Evolutionary conservation across 192 early-diverging fungal species (phyloP).

Genomic region (Glomus cerebriforme): DNA sequence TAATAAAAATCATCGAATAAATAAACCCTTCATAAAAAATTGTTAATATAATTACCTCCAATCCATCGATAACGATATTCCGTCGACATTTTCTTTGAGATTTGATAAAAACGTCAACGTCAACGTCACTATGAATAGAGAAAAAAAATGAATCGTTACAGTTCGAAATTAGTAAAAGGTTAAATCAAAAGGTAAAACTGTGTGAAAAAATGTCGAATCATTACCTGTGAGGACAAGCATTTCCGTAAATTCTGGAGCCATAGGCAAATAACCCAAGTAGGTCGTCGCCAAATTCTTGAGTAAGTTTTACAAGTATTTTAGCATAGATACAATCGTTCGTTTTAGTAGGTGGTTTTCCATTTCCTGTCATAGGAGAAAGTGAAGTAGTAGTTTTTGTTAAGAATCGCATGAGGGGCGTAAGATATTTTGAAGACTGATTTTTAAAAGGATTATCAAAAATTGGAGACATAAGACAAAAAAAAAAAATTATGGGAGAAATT

Average conservation of each 20-base stretch:
- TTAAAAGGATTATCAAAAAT: slow-evolving; percentile 11
- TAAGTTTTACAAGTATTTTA: slow-evolving; percentile 10
- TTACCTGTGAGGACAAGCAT: slow-evolving; percentile 29
- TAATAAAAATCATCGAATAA: background rate
- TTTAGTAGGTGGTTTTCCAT: background rate
- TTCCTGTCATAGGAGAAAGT: background rate
- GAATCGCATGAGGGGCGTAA: background rate
- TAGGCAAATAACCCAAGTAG: slow-evolving; percentile 23
- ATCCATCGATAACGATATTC: slow-evolving; percentile 24
- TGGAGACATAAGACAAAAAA: background rate
- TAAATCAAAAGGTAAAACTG: background rate
- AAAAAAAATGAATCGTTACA: background rate
- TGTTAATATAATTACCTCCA: slow-evolving; percentile 13
- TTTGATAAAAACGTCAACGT: slow-evolving; percentile 26
- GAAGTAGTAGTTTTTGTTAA: background rate
- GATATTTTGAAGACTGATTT: slow-evolving; percentile 3
- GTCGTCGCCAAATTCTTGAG: slow-evolving; percentile 28
- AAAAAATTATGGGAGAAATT: background rate
- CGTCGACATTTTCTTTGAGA: slow-evolving; percentile 13
- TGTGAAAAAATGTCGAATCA: background rate
- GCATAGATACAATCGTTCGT: slow-evolving; percentile 20
- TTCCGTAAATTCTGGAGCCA: slow-evolving; percentile 25
- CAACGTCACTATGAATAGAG: background rate
- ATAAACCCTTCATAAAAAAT: background rate
- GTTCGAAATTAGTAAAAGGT: too few species aligned